phyloP scores from a whole-genome alignment of 495 filamentous ascomycete species.

The Lasiosphaeria ovina region DNA sequence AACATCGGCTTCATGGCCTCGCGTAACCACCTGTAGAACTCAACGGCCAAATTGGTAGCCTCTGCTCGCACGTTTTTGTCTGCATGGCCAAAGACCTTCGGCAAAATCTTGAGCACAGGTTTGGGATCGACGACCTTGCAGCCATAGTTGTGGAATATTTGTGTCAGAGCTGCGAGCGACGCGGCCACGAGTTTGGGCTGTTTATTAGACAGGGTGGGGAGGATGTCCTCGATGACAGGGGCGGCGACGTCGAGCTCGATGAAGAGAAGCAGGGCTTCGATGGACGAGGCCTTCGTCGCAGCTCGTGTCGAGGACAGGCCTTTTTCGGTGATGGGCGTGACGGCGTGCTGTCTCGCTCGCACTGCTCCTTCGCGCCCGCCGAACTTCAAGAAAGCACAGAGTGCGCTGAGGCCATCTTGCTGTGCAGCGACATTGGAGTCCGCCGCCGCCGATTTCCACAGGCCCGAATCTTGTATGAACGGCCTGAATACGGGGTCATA shows the following conservation, averaged over 20 bases:
- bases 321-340: conserved; percentile 84
- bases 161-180: conserved; percentile 71
- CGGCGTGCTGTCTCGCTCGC: conserved; percentile 71
- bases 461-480: conserved; percentile 76
- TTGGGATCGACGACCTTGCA: conserved; percentile 97
- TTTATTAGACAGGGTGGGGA: conserved; percentile 85
- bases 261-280: conserved; percentile 85
- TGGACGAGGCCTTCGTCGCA: conserved; percentile 78
- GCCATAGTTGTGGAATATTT: conserved; percentile 88
- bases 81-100: conserved; percentile 90
- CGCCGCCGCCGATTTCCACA: conserved; percentile 90
- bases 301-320: conserved; percentile 83
- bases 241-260: conserved; percentile 85
- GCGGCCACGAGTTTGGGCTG: conserved; percentile 92
- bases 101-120: conserved; percentile 83
- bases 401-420: conserved; percentile 81
- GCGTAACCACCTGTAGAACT: conserved; percentile 94
- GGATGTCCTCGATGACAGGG: conserved; percentile 84
- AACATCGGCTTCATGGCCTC: conserved; percentile 99
- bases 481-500: conserved; percentile 79
- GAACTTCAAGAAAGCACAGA: conserved; percentile 88
- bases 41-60: conserved; percentile 85
- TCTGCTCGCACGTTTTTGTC: conserved; percentile 99
- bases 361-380: conserved; percentile 75
- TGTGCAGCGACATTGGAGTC: conserved; percentile 98